Evolutionary conservation across 208 protist genomes (phyloP).

Genomic region (Blechomonas ayalai): DNA sequence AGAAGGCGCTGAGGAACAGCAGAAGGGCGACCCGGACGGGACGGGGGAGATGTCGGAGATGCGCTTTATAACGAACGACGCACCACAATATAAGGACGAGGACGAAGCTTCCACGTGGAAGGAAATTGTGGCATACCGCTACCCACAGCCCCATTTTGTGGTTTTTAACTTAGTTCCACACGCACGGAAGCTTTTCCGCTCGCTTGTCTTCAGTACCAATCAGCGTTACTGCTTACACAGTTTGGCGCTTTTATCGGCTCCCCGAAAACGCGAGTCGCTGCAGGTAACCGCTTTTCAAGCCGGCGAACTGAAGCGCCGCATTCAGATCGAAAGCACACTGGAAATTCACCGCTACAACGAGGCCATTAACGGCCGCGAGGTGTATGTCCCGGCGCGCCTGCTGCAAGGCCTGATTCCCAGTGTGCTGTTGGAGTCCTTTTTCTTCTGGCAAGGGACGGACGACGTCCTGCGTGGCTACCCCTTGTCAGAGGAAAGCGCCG

Average conservation of each 20-base stretch:
- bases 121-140: conserved; percentile 59
- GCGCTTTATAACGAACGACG: conserved; percentile 58
- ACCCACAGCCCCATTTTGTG: conserved; percentile 37
- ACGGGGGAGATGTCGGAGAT: conserved; percentile 21
- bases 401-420: conserved; percentile 73
- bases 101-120: conserved; percentile 70
- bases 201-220: conserved; percentile 67
- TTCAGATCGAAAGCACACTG: conserved; percentile 47
- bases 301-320: conserved; percentile 53
- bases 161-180: conserved; percentile 78
- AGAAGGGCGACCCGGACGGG: neutral
- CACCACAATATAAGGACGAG: conserved; percentile 48
- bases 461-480: conserved; percentile 70
- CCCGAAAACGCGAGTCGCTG: conserved; percentile 25
- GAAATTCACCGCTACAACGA: conserved; percentile 66
- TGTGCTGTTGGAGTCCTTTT: conserved; percentile 69
- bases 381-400: conserved; percentile 64
- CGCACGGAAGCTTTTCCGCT: conserved; percentile 64
- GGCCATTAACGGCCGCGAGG: conserved; percentile 36
- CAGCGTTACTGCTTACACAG: conserved; percentile 67
- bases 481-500: conserved; percentile 6
- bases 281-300: conserved; percentile 34
- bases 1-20: neutral
- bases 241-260: conserved; percentile 20
- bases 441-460: conserved; percentile 77